Base-by-base conservation (phyloP, 179 eudicot species). In the Drosera spatulata region DNA sequence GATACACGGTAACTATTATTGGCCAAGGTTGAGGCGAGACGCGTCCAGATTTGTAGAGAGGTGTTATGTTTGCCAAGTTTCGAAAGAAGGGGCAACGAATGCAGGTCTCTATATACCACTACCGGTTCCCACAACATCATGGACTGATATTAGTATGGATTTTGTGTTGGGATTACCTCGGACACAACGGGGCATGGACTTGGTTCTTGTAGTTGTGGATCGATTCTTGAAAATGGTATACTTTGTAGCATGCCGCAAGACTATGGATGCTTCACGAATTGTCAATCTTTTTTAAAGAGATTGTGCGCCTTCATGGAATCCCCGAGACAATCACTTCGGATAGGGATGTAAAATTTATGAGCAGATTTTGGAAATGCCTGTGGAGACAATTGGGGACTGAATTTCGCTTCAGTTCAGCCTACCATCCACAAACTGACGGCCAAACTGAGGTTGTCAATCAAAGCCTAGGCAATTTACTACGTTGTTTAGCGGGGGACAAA, bases 171-270 rank as follows among this genome's bases (percentile, higher is more conserved):
- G 63, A 67, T 66, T 71, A 15, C 67, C 67, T 0, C 14, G 49
- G 0, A 66, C 70, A 2, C 60, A 61, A 46, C 22, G 64, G 14
- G 47, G 59, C 1, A 62, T 51, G 10, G 69, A 65, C 7, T 64
- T 53, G 3, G 44, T 61, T 59, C 63, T 71, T 0, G 70, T 71
- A 42, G 33, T 22, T 22, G 67, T 71, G 42, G 66, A 66, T 61
- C 46, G 63, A 4, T 66, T 66, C 39, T 66, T 58, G 0, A 71
- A 71, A 65, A 22, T 65, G 74, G 68, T 66, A 11, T 59, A 67
- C 11, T 63, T 73, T 39, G 10, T 63, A 2, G 42, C 69, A 5
- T 66, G 71, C 41, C 39, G 37, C 42, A 64, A 59, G 41, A 70
- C 53, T 5, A 38, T 44, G 15, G 73, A 70, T 59, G 68, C 61